These are phyloP conservation scores for Protomyces macrosporus DNA, from an alignment of 1,139 yeast species.

Conservation along the genomic window DNA sequence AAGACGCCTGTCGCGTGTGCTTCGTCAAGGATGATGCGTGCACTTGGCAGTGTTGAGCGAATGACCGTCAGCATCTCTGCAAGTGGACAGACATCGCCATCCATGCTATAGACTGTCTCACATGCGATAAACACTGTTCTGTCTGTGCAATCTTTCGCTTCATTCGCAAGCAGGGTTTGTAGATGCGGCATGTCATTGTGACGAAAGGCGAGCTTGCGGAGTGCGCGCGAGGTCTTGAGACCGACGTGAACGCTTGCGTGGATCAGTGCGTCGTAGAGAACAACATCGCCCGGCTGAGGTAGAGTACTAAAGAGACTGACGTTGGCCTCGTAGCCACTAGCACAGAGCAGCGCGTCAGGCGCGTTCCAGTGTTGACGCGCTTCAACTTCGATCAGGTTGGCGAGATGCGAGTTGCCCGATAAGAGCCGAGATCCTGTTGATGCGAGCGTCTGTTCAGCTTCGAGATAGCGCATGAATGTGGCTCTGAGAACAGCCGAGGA, in stretches of 20 bases:
- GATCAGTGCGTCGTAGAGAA: conserved; percentile 36
- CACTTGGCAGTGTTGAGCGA: conserved; percentile 27
- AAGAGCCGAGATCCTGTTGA: conserved; percentile 37
- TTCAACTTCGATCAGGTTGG: conserved; percentile 32
- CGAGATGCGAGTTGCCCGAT: conserved; percentile 35
- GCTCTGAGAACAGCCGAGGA: not conserved
- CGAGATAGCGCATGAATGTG: not conserved
- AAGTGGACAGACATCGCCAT: conserved; percentile 36
- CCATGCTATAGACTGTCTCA: conserved; percentile 37
- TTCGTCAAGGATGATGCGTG: conserved; percentile 35
- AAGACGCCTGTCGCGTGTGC: conserved; percentile 37
- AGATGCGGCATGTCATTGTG: conserved; percentile 32
- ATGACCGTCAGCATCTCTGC: conserved; percentile 29
- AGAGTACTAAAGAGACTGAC: conserved; percentile 34
- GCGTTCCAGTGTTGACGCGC: conserved; percentile 34
- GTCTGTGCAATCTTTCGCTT: conserved; percentile 3
- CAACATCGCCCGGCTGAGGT: conserved; percentile 34
- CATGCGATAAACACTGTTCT: conserved; percentile 35
- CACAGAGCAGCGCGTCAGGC: conserved; percentile 34
- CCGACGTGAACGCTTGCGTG: conserved; percentile 38
- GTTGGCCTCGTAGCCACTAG: conserved; percentile 37
- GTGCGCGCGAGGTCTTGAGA: conserved; percentile 33
- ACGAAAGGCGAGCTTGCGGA: conserved; percentile 26
- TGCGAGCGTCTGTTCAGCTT: conserved; percentile 29
- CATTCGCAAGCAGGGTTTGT: not conserved